Percentiles rank a stretch among this genome's conserved stretches.
These are phyloP conservation scores for Salix arbutifolia DNA, from an alignment of 345 rosid species.

Conservation along the genomic window DNA sequence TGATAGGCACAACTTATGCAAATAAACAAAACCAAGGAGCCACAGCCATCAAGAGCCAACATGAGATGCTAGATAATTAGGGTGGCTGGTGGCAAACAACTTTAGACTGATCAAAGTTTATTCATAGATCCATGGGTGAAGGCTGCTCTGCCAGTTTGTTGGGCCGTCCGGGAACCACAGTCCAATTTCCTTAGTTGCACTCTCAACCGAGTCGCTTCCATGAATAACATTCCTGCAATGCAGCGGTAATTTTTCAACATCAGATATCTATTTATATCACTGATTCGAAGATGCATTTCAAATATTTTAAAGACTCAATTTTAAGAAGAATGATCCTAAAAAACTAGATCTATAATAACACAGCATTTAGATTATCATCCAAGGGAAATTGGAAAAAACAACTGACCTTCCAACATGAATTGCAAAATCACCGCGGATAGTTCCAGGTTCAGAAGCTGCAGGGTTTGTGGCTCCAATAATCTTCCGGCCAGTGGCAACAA, in stretches of 20 bases:
- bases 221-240: conserved; percentile 77
- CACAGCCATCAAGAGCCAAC: neutral
- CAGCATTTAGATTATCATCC: neutral
- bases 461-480: conserved; percentile 99
- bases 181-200: conserved; percentile 80
- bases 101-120: conserved; percentile 10
- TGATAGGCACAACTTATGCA: neutral
- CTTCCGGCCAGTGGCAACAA: conserved; percentile 77
- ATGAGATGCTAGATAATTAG: neutral
- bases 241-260: neutral
- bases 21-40: neutral
- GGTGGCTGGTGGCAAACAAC: neutral
- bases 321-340: neutral
- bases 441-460: conserved; percentile 80
- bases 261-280: neutral
- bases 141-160: conserved; percentile 75
- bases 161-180: conserved; percentile 90
- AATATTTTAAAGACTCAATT: neutral
- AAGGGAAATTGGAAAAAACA: neutral
- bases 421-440: conserved; percentile 91
- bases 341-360: too few relatives aligned
- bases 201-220: conserved; percentile 80
- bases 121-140: conserved; percentile 84
- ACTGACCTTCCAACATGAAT: conserved; percentile 79
- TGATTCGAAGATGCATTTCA: neutral